Percentiles rank a stretch among this genome's conserved stretches.
phyloP scores from a whole-genome alignment of 495 filamentous ascomycete species.

The Aspergillus indologenus region DNA sequence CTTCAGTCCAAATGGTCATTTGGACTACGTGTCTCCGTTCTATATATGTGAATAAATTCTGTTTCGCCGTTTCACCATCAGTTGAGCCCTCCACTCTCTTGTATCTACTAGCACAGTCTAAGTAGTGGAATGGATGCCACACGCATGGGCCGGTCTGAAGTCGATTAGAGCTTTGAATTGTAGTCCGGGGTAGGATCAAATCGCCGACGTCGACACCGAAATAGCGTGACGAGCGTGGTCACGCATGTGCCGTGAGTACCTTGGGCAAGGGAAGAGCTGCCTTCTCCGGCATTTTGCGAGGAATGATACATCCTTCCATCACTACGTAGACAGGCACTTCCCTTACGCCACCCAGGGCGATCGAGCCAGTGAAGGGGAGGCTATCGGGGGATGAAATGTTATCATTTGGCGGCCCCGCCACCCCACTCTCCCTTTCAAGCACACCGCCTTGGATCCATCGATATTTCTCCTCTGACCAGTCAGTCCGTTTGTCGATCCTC shows the following conservation, averaged over 20 bases:
- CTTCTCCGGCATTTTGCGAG: too few species aligned
- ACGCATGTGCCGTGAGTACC: neutral
- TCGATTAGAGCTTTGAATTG: too few species aligned
- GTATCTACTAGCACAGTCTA: neutral
- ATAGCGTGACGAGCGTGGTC: neutral
- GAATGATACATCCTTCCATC: too few species aligned
- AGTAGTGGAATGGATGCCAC: neutral
- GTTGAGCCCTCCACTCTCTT: neutral
- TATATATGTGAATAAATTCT: neutral
- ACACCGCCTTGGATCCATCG: neutral
- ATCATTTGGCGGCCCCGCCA: neutral
- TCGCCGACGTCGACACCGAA: neutral
- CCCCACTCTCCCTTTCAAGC: neutral
- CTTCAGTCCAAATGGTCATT: neutral
- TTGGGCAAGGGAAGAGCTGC: neutral
- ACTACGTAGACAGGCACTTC: neutral
- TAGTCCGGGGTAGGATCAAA: neutral
- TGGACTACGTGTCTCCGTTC: neutral
- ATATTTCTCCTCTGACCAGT: constrained; percentile 5
- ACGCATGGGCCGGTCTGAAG: neutral
- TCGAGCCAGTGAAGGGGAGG: neutral
- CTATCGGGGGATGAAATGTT: neutral
- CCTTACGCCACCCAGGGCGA: neutral
- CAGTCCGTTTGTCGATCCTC: neutral
- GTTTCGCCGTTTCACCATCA: constrained; percentile 1